Percentiles rank a stretch among this genome's conserved stretches.
Conservation (phyloP, 345 rosid species). For the Acer negundo region DNA sequence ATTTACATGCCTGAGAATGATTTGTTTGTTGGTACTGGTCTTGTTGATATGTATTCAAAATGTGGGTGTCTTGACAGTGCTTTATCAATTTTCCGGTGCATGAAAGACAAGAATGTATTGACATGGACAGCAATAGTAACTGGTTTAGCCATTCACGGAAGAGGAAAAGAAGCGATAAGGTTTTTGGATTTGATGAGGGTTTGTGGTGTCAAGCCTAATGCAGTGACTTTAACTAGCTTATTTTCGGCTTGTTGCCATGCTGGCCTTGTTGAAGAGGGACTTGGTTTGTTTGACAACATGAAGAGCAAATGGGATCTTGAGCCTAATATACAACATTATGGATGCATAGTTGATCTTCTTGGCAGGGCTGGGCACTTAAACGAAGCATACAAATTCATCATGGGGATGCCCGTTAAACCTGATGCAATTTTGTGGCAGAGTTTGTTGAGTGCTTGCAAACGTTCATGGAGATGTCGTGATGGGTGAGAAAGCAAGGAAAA, state of each 20-base stretch:
- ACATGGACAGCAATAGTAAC: conserved; percentile 71
- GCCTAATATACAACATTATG: conserved; percentile 44
- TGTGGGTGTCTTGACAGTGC: conserved; percentile 54
- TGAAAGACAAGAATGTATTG: conserved; percentile 53
- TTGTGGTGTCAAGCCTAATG: conserved; percentile 49
- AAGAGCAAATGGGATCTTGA: conserved; percentile 31
- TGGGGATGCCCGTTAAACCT: conserved; percentile 44
- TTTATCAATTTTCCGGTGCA: conserved; percentile 33
- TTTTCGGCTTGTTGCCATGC: conserved; percentile 60
- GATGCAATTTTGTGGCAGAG: conserved; percentile 53
- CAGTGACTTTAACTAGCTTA: conserved; percentile 60
- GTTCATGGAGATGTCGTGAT: conserved; percentile 50
- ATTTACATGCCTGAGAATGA: conserved; percentile 45
- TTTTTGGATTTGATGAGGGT: conserved; percentile 46
- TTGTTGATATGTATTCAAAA: conserved; percentile 69
- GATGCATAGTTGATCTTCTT: conserved; percentile 58
- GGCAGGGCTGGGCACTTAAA: conserved; percentile 52
- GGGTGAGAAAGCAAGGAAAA: conserved; percentile 50
- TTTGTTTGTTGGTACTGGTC: conserved; percentile 60
- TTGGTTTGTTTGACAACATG: conserved; percentile 49
- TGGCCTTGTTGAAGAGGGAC: conserved; percentile 55
- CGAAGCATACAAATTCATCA: conserved; percentile 49
- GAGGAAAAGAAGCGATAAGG: conserved; percentile 46
- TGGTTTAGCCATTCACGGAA: conserved; percentile 63
- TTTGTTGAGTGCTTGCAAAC: conserved; percentile 43